These are phyloP conservation scores for Mastigamoeba balamuthi DNA, from an alignment of 78 protist genomes.

Conservation along the genomic window DNA sequence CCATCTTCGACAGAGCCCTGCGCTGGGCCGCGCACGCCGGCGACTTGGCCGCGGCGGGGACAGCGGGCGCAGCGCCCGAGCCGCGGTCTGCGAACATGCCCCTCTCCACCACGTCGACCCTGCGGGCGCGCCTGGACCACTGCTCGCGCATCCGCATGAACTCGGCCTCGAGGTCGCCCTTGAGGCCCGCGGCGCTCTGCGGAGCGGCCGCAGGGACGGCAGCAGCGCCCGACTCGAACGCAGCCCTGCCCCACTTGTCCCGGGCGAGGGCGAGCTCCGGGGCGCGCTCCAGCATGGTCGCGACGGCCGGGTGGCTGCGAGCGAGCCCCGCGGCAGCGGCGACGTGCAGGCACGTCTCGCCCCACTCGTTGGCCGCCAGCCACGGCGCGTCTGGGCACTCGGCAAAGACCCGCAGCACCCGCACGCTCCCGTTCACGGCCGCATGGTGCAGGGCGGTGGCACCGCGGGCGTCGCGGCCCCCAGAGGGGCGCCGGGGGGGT, in stretches of 20 bases:
- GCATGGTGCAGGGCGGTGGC: background rate
- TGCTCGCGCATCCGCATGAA: background rate
- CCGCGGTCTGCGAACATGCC: background rate
- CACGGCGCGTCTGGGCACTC: background rate
- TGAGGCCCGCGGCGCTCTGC: background rate
- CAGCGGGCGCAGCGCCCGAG: background rate
- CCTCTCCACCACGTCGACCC: background rate
- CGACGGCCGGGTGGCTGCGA: background rate
- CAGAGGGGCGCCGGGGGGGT: no score
- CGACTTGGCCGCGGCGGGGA: background rate
- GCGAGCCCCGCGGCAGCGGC: background rate
- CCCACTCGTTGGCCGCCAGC: background rate
- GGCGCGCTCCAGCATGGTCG: background rate
- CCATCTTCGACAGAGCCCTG: background rate
- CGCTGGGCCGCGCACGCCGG: background rate
- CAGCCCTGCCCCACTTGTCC: background rate
- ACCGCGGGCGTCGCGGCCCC: background rate
- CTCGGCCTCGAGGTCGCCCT: background rate
- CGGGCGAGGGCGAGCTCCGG: background rate
- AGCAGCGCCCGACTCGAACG: background rate
- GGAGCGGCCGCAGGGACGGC: background rate
- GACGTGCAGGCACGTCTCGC: background rate
- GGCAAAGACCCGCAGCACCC: background rate
- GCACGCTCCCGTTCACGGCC: background rate
- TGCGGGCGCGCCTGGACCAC: background rate